phyloP scores from a whole-genome alignment of 441 rosid genomes.

The Isatis lusitanica region DNA sequence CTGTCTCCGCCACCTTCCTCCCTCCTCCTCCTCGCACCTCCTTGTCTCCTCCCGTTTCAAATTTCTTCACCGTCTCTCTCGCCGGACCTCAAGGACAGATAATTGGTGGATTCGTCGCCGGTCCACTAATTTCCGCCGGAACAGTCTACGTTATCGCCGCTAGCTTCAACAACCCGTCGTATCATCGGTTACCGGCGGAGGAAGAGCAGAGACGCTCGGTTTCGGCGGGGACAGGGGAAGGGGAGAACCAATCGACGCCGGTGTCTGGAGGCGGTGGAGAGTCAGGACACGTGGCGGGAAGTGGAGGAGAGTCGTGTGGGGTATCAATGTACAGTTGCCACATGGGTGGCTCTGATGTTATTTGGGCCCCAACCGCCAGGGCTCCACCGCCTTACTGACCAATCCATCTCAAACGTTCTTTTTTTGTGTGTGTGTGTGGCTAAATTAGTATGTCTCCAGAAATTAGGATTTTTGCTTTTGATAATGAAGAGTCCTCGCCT shows the following conservation, averaged over 20 bases:
- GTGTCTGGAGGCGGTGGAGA: constrained; percentile 63
- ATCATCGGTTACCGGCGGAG: constrained; percentile 50
- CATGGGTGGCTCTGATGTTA: constrained; percentile 57
- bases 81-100: constrained; percentile 92
- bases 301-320: constrained; percentile 53
- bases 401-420: neutral
- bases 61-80: constrained; percentile 63
- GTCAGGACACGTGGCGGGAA: constrained; percentile 57
- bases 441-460: constrained; percentile 1
- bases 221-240: constrained; percentile 56
- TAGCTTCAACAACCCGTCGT: constrained; percentile 65
- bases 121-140: constrained; percentile 63
- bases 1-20: constrained; percentile 77
- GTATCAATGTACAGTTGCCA: constrained; percentile 65
- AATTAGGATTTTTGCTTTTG: constrained; percentile 17
- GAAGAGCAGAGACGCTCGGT: constrained; percentile 50
- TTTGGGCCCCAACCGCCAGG: constrained; percentile 82
- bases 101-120: constrained; percentile 80
- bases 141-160: constrained; percentile 74
- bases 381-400: constrained; percentile 58
- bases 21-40: constrained; percentile 57
- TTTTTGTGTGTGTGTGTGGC: neutral
- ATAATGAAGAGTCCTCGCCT: neutral
- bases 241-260: constrained; percentile 49
- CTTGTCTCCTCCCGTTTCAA: constrained; percentile 49